Evolutionary conservation across 2,329 filamentous ascomycete species (phyloP).

Genomic region (Fusarium nygamai): DNA sequence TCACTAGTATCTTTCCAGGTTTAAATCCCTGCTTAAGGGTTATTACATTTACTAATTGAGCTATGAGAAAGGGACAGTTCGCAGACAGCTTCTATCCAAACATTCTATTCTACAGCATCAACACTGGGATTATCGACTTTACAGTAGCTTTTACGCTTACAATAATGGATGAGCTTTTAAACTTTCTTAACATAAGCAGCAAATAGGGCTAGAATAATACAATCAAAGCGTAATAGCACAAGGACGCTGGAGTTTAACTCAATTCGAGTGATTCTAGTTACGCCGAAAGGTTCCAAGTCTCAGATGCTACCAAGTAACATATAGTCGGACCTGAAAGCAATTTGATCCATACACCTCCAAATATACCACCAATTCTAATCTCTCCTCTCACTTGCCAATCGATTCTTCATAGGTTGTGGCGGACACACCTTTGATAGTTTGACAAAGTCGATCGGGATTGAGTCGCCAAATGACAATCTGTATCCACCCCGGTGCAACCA

Average conservation of each 20-base stretch:
- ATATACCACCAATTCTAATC: background rate
- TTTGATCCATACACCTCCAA: accelerated
- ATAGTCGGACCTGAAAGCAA: background rate
- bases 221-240: too few species aligned
- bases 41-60: background rate
- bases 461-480: background rate
- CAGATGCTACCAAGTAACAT: too few species aligned
- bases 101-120: background rate
- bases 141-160: background rate
- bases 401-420: too few species aligned
- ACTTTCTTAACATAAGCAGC: too few species aligned
- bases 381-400: background rate
- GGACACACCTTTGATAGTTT: too few species aligned
- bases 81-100: background rate
- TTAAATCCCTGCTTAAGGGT: background rate
- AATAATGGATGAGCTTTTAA: too few species aligned
- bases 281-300: too few species aligned
- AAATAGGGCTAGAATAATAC: too few species aligned
- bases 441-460: too few species aligned
- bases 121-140: too few species aligned
- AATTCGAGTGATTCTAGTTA: too few species aligned
- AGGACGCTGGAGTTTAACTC: too few species aligned
- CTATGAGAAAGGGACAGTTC: background rate
- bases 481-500: background rate
- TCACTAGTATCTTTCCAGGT: accelerated